Evolutionary conservation across 805 yeast species (phyloP), one percentile per base, ranked within the genome.

Genomic region (Saccharomycopsis javanensis): DNA sequence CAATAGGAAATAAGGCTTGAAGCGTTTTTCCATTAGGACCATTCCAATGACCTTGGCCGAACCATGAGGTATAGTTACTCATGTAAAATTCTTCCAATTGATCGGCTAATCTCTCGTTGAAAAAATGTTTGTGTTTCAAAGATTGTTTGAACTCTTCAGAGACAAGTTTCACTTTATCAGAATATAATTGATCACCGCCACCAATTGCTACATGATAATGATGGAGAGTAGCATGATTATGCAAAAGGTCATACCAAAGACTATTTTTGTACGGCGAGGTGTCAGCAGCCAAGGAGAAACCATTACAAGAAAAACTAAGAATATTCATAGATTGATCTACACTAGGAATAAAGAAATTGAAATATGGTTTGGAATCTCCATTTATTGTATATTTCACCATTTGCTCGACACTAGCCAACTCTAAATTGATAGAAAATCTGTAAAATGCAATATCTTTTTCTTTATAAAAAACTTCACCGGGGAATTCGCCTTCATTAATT

Each of bases 151-250:
- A 79, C 6, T 67, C 67, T 52, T 76, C 66, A 15, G 85, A 80
- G 20, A 79, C 74, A 20, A 76, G 62, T 68, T 85, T 86, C 63
- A 92, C 82, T 1, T 88, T 76, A 70, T 92, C 99, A 55, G 91
- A 82, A 68, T 92, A 92, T 54, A 92, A 78, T 71, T 92, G 99
- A 71, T 92, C 99, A 33, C 99, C 99, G 55, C 98, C 98, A 30
- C 98, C 98, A 30, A 94, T 74, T 96, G 92, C 91, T 4, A 89
- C 97, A 68, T 92, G 97, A 70, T 88, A 88, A 46, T 76, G 79
- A 42, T 79, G 80, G 42, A 76, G 73, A 5, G 69, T 64, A 16
- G 73, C 68, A 66, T 92, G 97, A 59, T 81, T 80, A 28, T 77
- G 73, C 63, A 91, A 64, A 2, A 92, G 95, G 66, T 94, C 97